Percentiles rank a stretch among this genome's conserved stretches.
Evolutionary conservation across 768 basidiomycete species (phyloP).

Genomic region (Asterophora lycoperdoides): DNA sequence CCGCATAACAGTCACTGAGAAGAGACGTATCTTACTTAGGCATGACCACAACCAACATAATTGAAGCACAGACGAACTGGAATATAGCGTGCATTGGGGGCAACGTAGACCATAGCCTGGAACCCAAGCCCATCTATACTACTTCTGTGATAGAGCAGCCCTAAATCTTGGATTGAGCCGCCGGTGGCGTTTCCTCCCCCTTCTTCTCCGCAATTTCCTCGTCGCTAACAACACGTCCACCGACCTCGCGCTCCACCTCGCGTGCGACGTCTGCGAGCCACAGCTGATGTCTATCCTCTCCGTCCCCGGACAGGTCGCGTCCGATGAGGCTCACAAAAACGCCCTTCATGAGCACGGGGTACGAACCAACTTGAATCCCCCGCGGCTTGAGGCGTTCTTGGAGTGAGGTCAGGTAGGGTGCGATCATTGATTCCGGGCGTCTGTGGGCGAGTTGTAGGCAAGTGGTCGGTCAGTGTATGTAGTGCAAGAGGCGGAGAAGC

Average conservation of each 20-base stretch:
- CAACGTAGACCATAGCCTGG: no score
- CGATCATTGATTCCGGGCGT: constrained; percentile 75
- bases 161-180: constrained; percentile 4
- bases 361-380: constrained; percentile 80
- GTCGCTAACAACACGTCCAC: constrained; percentile 57
- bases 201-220: constrained; percentile 59
- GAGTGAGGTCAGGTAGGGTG: constrained; percentile 80
- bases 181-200: constrained; percentile 16
- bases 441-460: constrained; percentile 24
- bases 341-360: constrained; percentile 58
- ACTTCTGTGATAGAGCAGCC: no score
- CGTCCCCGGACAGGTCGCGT: constrained; percentile 29
- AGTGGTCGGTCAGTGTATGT: constrained; percentile 1
- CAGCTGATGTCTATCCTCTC: constrained; percentile 45
- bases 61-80: no score
- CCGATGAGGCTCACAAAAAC: constrained; percentile 75
- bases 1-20: no score
- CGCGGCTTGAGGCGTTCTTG: constrained; percentile 69
- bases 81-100: no score
- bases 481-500: constrained; percentile 1
- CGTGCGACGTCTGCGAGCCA: constrained; percentile 52
- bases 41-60: no score
- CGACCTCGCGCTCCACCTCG: constrained; percentile 58
- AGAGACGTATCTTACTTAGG: no score
- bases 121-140: no score